Evolutionary conservation across 371 early-diverging fungal species (phyloP), one percentile per base, ranked within the genome.

Genomic region (Lichtheimia hyalospora): DNA sequence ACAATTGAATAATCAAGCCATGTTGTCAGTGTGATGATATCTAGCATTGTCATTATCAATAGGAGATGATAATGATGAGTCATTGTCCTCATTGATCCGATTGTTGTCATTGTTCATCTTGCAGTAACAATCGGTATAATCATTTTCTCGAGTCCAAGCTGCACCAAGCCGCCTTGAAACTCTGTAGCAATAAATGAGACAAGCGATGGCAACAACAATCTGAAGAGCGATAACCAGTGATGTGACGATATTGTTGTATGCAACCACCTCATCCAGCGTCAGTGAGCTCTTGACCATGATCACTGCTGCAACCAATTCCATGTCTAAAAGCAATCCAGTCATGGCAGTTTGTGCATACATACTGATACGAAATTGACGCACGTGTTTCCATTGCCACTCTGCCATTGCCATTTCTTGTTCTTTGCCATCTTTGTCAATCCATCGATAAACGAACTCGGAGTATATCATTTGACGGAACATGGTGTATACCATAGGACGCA

Each of bases 301-400:
- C 7, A 79, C 61, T 51, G 63, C 68, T 34, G 69, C 63, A 10
- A 68, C 55, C 50, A 76, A 71, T 63, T 79, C 77, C 46, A 56
- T 43, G 44, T 70, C 39, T n/a, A n/a, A n/a, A 34, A 79, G 66
- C 4, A 67, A 50, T 71, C 80, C 76, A 79, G n/a, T n/a, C 10
- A 63, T n/a, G 5, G 46, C 55, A 2, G 70, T 73, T 46, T 52
- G 55, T 8, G 46, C 3, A 40, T 61, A 65, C 61, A 60, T 58
- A 20, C 53, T 60, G 39, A 42, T 49, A 24, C 75, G 70, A 52
- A 64, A 71, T 23, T 24, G 49, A 5, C 39, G 54, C 5, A 60
- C 57, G 28, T 60, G 57, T 25, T 63, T 52, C 64, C 68, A 75
- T 42, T 65, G 54, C 63, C 67, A 77, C 28, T 76, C 74, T 40